Percentiles rank a stretch among this genome's conserved stretches.
These are phyloP conservation scores for Magnusiomyces ingens DNA, from an alignment of 1,139 yeast species.

Conservation along the genomic window DNA sequence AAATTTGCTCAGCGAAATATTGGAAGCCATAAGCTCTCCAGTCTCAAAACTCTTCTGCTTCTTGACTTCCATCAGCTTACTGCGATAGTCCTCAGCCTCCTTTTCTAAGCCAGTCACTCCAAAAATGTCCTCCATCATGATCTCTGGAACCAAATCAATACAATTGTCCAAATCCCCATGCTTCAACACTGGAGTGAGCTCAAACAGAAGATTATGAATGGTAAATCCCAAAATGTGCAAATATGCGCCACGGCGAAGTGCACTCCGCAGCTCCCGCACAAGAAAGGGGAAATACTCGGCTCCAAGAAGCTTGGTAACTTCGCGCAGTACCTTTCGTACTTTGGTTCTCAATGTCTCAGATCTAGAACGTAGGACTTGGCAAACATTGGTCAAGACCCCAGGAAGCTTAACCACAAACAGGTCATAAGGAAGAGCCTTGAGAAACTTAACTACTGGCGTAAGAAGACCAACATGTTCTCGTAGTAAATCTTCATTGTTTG, in stretches of 20 bases:
- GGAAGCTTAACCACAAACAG: slow-evolving; percentile 59
- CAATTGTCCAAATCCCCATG: slow-evolving; percentile 77
- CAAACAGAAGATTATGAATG: slow-evolving; percentile 61
- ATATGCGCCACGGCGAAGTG: slow-evolving; percentile 86
- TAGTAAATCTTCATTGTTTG: slow-evolving; percentile 63
- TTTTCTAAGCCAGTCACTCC: slow-evolving; percentile 93
- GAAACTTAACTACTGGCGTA: slow-evolving; percentile 69
- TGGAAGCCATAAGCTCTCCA: slow-evolving; percentile 66
- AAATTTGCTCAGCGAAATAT: slow-evolving; percentile 56
- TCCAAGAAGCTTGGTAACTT: slow-evolving; percentile 60
- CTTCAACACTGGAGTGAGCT: slow-evolving; percentile 41
- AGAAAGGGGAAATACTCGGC: slow-evolving; percentile 67
- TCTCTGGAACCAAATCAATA: slow-evolving; percentile 52
- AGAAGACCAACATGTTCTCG: slow-evolving; percentile 71
- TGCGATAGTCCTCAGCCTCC: slow-evolving; percentile 85
- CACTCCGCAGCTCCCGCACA: slow-evolving; percentile 67
- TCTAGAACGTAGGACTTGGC: slow-evolving; percentile 82
- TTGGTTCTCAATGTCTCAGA: slow-evolving; percentile 87
- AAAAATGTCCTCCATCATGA: slow-evolving; percentile 87
- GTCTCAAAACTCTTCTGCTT: slow-evolving; percentile 84
- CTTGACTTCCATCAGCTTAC: slow-evolving; percentile 86
- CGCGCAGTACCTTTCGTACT: slow-evolving; percentile 68
- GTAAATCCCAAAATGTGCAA: slow-evolving; percentile 89
- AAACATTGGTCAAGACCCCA: slow-evolving; percentile 72
- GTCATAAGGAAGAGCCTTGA: slow-evolving; percentile 56